phyloP scores from a whole-genome alignment of 192 early-diverging fungal genomes.

The Entomortierella chlamydospora region DNA sequence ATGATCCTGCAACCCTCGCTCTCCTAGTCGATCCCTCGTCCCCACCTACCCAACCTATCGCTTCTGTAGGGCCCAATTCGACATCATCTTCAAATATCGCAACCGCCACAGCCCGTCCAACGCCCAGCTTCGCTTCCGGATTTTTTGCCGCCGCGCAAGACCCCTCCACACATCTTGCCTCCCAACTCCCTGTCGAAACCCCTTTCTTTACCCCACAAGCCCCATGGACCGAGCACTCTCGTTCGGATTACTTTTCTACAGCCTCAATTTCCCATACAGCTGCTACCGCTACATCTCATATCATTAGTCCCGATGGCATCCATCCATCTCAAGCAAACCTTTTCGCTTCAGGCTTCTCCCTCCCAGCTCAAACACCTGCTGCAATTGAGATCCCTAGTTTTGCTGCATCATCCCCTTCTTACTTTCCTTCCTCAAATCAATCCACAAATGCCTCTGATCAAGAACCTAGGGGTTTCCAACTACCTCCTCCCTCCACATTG shows the following conservation, averaged over 20 bases:
- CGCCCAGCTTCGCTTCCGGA: conserved; percentile 22
- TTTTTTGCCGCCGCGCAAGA: conserved; percentile 41
- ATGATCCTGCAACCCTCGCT: conserved; percentile 26
- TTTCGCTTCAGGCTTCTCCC: conserved; percentile 11
- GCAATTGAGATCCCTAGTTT: conserved; percentile 45
- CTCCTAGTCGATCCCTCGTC: conserved; percentile 28
- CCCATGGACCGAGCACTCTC: conserved; percentile 23
- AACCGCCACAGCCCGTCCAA: conserved; percentile 27
- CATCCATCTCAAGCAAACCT: conserved; percentile 7
- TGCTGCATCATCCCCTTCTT: conserved; percentile 41
- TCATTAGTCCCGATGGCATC: conserved; percentile 1
- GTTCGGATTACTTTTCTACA: conserved; percentile 31
- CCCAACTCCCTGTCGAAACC: conserved; percentile 33
- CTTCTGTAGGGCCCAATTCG: not conserved
- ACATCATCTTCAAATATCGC: conserved; percentile 10
- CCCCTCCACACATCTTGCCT: conserved; percentile 21
- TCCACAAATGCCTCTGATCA: conserved; percentile 1
- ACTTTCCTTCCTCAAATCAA: conserved; percentile 38
- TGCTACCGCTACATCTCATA: conserved; percentile 6
- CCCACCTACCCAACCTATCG: not conserved
- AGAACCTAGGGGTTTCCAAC: conserved; percentile 18
- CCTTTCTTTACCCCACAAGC: conserved; percentile 42
- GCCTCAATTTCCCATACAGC: conserved; percentile 8
- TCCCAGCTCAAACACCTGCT: conserved; percentile 43
- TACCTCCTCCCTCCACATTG: conserved; percentile 5